These are phyloP conservation scores for Fusarium camptoceras DNA, from an alignment of 2,329 filamentous ascomycete genomes.

Conservation along the genomic window DNA sequence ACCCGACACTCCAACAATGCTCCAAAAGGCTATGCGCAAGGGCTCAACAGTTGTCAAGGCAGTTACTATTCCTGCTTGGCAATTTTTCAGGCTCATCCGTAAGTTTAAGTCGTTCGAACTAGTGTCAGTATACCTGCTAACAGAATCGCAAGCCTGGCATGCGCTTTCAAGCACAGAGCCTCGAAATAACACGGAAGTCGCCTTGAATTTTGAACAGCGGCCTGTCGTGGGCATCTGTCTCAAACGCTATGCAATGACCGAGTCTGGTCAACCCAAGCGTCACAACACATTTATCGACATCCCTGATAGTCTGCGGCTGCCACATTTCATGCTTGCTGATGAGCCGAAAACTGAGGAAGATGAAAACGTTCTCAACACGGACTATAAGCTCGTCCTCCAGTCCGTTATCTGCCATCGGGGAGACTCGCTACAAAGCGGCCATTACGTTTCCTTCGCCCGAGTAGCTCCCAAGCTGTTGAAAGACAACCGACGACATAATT, in stretches of 20 bases:
- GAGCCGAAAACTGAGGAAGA: constrained; percentile 72
- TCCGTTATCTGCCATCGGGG: constrained; percentile 94
- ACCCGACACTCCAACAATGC: constrained; percentile 55
- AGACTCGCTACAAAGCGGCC: constrained; percentile 84
- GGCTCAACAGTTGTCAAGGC: constrained; percentile 74
- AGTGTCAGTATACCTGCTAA: constrained; percentile 49
- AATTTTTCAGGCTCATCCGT: constrained; percentile 95
- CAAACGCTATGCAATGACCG: constrained; percentile 83
- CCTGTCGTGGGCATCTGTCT: constrained; percentile 93
- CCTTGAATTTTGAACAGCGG: constrained; percentile 85
- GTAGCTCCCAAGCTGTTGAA: constrained; percentile 74
- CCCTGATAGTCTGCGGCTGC: constrained; percentile 81
- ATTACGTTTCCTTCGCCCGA: constrained; percentile 89
- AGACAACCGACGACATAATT: constrained; percentile 67
- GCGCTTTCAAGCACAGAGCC: constrained; percentile 68
- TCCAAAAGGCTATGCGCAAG: constrained; percentile 58
- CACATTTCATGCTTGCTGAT: constrained; percentile 86
- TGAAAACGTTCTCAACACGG: constrained; percentile 76
- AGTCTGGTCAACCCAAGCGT: constrained; percentile 74
- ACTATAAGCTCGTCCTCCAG: constrained; percentile 92
- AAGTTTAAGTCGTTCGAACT: constrained; percentile 53
- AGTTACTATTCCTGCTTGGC: constrained; percentile 95
- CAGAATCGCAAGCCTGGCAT: constrained; percentile 78
- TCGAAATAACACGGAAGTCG: constrained; percentile 80
- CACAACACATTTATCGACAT: constrained; percentile 91